Percentiles rank a stretch among this genome's conserved stretches.
These are phyloP conservation scores for Amanita rubescens DNA, from an alignment of 768 basidiomycete genomes.

Conservation along the genomic window DNA sequence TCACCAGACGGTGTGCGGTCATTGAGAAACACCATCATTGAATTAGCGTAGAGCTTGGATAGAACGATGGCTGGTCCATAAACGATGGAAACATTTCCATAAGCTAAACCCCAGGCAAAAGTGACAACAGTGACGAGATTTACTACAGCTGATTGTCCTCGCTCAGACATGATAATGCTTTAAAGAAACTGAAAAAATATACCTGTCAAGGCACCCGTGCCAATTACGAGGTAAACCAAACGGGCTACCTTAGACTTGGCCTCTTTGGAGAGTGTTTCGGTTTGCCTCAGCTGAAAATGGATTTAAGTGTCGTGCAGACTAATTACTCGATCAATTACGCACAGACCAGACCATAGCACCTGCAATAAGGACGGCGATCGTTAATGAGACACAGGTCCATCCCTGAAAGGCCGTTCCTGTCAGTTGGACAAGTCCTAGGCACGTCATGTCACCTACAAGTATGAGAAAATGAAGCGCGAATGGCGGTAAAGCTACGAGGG, in stretches of 20 bases:
- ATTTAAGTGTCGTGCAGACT: not conserved
- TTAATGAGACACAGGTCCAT: conserved; percentile 25
- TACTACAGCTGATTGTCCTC: conserved; percentile 18
- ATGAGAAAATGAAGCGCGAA: not conserved
- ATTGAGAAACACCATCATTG: no score
- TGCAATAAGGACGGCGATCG: conserved; percentile 25
- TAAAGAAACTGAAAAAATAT: not conserved
- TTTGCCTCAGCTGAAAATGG: conserved; percentile 17
- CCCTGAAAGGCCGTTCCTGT: conserved; percentile 2
- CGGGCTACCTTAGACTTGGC: not conserved
- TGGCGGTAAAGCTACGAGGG: not conserved
- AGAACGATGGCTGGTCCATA: conserved; percentile 25
- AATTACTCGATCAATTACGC: conserved; percentile 6
- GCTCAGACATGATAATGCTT: not conserved
- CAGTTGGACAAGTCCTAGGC: not conserved
- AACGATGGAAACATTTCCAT: conserved; percentile 20
- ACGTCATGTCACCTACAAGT: not conserved
- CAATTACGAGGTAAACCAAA: conserved; percentile 24
- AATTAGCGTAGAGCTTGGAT: conserved; percentile 27
- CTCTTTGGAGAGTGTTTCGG: not conserved
- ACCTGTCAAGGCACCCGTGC: conserved; percentile 29
- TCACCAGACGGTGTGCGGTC: no score
- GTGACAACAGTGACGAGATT: conserved; percentile 18
- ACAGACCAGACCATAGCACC: conserved; percentile 24
- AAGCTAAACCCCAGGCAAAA: conserved; percentile 17